These are phyloP conservation scores for Canavalia ensiformis DNA, from an alignment of 306 rosid species.

Conservation along the genomic window DNA sequence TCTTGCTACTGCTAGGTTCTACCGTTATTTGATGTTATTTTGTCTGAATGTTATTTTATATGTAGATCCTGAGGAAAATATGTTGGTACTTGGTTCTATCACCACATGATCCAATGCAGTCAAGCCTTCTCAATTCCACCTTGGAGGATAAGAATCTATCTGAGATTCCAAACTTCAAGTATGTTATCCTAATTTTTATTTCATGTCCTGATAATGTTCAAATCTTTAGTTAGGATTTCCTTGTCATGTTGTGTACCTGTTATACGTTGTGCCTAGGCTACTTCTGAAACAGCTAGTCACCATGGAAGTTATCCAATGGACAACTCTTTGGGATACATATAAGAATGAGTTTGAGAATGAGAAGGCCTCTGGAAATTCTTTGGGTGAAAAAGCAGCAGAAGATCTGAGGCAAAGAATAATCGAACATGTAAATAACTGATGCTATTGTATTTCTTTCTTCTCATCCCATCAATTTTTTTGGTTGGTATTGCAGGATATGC, in stretches of 20 bases:
- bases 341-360: slow-evolving; percentile 85
- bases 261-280: slow-evolving; percentile 55
- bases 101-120: slow-evolving; percentile 92
- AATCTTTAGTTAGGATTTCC: slow-evolving; percentile 33
- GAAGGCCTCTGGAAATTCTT: slow-evolving; percentile 73
- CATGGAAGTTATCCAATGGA: slow-evolving; percentile 97
- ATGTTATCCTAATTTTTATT: slow-evolving; percentile 19
- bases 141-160: slow-evolving; percentile 90
- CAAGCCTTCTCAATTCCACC: slow-evolving; percentile 91
- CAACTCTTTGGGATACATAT: slow-evolving; percentile 77
- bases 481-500: slow-evolving; percentile 18
- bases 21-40: not conserved
- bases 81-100: slow-evolving; percentile 90
- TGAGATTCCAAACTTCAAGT: slow-evolving; percentile 82
- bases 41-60: slow-evolving; percentile 26
- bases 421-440: slow-evolving; percentile 70
- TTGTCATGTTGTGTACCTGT: slow-evolving; percentile 19
- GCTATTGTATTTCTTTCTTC: slow-evolving; percentile 8
- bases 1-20: not conserved
- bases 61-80: slow-evolving; percentile 85
- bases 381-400: slow-evolving; percentile 88
- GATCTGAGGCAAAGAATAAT: slow-evolving; percentile 88
- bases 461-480: slow-evolving; percentile 20
- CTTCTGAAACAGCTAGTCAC: slow-evolving; percentile 88
- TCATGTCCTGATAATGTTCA: not conserved